A percentile compares a stretch with the other conserved stretches of the same genome.
Evolutionary conservation across 2,329 filamentous ascomycete genomes (phyloP).

Genomic region (Fusarium annulatum): DNA sequence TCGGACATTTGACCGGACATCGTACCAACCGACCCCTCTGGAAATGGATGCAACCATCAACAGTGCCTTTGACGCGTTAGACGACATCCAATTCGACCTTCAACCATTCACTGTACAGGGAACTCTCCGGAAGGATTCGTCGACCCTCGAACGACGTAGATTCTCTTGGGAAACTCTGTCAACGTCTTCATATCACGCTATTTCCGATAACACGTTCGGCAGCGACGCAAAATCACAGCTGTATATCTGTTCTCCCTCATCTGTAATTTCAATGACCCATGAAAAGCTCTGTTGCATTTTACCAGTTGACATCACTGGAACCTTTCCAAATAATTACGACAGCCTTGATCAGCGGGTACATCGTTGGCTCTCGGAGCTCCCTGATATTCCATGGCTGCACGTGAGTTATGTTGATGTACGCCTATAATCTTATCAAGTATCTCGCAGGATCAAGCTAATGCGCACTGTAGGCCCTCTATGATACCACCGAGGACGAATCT

Average conservation of each 20-base stretch:
- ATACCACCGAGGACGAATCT: not conserved
- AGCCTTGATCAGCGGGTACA: not conserved
- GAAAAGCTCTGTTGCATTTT: accelerated
- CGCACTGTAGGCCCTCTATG: not conserved
- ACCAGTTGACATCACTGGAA: not conserved
- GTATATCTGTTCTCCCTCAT: not conserved
- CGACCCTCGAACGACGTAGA: not conserved
- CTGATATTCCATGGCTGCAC: not conserved
- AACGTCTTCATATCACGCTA: not conserved
- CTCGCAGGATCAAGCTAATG: not conserved
- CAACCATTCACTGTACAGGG: not conserved
- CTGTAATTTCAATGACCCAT: accelerated
- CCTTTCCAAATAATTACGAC: accelerated
- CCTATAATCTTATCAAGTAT: accelerated
- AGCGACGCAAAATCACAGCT: not conserved
- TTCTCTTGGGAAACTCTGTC: not conserved
- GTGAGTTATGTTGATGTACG: not conserved
- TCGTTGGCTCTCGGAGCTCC: not conserved
- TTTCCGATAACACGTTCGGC: not conserved
- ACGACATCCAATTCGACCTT: not conserved
- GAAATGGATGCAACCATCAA: not conserved
- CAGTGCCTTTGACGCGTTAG: not conserved
- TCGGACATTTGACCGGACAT: not conserved
- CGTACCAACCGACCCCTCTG: not conserved
- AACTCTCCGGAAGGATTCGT: not conserved